These are phyloP conservation scores for Gracilaria domingensis DNA, from an alignment of 23 red algal genomes.

Conservation along the genomic window DNA sequence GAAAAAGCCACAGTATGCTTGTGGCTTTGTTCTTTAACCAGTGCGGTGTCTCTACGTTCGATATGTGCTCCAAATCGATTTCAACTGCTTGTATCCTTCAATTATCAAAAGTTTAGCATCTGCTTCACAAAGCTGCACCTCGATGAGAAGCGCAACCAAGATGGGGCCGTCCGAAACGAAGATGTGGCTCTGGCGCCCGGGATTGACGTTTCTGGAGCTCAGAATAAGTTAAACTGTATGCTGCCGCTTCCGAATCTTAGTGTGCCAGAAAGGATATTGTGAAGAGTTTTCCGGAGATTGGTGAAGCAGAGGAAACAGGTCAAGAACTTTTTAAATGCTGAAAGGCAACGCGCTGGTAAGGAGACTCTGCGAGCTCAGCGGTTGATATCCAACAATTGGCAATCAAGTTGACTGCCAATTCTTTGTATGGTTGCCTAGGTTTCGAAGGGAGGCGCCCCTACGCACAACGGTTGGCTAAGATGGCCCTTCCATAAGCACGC, in stretches of 20 bases:
- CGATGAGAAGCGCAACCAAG: neutral
- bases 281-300: slow-evolving; percentile 87
- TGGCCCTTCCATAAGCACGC: slow-evolving; percentile 85
- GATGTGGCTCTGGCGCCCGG: neutral
- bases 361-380: slow-evolving; percentile 58
- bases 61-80: slow-evolving; percentile 95
- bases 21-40: slow-evolving; percentile 94
- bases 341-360: slow-evolving; percentile 53
- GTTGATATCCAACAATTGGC: slow-evolving; percentile 90
- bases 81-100: slow-evolving; percentile 98
- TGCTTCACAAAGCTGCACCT: slow-evolving; percentile 92
- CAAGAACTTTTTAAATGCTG: slow-evolving; percentile 69
- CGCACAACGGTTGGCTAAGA: slow-evolving; percentile 83
- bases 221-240: neutral
- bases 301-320: slow-evolving; percentile 84
- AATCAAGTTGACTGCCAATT: slow-evolving; percentile 98
- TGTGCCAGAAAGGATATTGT: slow-evolving; percentile 73
- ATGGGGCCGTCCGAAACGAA: neutral
- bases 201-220: neutral
- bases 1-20: slow-evolving; percentile 93
- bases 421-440: slow-evolving; percentile 96
- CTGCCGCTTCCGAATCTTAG: slow-evolving; percentile 22
- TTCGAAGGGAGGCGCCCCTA: slow-evolving; percentile 84
- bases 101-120: slow-evolving; percentile 99
- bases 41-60: slow-evolving; percentile 90